Evolutionary conservation across 805 yeast genomes (phyloP).

Genomic region (Metschnikowia vanudenii): DNA sequence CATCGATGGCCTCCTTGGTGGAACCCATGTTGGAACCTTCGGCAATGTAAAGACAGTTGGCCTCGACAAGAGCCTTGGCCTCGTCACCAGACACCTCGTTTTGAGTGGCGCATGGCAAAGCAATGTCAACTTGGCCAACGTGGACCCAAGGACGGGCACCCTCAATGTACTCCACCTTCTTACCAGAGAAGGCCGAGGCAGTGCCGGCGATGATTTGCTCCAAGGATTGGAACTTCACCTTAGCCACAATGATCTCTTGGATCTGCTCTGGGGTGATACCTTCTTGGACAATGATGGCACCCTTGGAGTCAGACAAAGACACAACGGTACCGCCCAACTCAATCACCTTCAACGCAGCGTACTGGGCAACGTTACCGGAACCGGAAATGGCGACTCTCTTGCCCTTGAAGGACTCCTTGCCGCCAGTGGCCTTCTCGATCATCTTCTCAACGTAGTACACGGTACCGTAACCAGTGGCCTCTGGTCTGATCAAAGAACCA

Average conservation of each 20-base stretch:
- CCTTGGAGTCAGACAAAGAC: slow-evolving; percentile 93
- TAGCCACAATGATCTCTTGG: slow-evolving; percentile 70
- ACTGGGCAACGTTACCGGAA: slow-evolving; percentile 98
- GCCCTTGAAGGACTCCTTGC: slow-evolving; percentile 87
- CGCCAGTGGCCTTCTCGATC: slow-evolving; percentile 89
- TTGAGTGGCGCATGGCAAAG: slow-evolving; percentile 97
- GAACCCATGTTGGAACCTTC: slow-evolving; percentile 99
- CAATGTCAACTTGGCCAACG: slow-evolving; percentile 90
- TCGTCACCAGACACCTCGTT: slow-evolving; percentile 96
- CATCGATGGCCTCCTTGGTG: slow-evolving; percentile 93
- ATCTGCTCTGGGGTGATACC: slow-evolving; percentile 88
- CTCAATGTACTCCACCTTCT: slow-evolving; percentile 72
- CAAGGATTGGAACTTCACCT: slow-evolving; percentile 73
- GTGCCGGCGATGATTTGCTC: slow-evolving; percentile 53
- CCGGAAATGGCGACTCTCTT: slow-evolving; percentile 97
- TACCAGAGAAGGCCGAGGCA: slow-evolving; percentile 55
- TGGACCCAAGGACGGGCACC: slow-evolving; percentile 97
- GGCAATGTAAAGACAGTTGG: slow-evolving; percentile 90
- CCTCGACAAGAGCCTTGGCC: slow-evolving; percentile 89
- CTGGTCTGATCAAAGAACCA: slow-evolving; percentile 98
- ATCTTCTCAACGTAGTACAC: slow-evolving; percentile 96
- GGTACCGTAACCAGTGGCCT: slow-evolving; percentile 98
- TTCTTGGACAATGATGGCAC: slow-evolving; percentile 70
- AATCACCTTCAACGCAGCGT: slow-evolving; percentile 94
- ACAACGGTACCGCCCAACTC: slow-evolving; percentile 96